These are phyloP conservation scores for Scenedesmus sp. DNA, from an alignment of 163 green algal species.

Conservation along the genomic window DNA sequence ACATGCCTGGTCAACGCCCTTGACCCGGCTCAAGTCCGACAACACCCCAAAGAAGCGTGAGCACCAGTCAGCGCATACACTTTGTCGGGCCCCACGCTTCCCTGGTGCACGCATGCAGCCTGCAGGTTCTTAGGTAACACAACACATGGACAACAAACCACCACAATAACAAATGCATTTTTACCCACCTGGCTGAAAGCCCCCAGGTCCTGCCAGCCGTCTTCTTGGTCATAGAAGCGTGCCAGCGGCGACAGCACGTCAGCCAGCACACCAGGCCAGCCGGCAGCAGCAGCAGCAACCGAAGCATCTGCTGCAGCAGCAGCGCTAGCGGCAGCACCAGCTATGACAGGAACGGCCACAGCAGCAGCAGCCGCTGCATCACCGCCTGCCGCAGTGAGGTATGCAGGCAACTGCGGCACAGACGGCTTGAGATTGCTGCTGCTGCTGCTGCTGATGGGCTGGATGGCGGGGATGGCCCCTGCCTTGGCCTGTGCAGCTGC, in stretches of 20 bases:
- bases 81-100: too few species aligned
- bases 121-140: neutral
- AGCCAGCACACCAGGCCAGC: conserved; percentile 25
- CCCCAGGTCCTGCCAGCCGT: conserved; percentile 33
- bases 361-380: conserved; percentile 4
- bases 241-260: conserved; percentile 26
- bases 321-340: neutral
- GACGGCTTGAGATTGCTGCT: neutral
- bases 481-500: conserved; percentile 12
- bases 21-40: too few species aligned
- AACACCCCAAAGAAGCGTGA: too few species aligned
- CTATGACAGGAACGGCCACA: neutral
- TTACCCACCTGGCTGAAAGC: conserved; percentile 8
- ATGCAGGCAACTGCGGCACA: neutral
- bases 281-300: neutral
- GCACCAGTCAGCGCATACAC: too few species aligned
- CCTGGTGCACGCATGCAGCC: neutral
- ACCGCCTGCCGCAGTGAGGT: neutral
- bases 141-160: neutral
- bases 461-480: neutral
- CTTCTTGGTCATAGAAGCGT: conserved; percentile 35
- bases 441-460: neutral
- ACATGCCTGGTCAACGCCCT: too few species aligned
- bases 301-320: neutral
- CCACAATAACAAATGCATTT: too few species aligned